phyloP scores from a whole-genome alignment of 2,329 filamentous ascomycete genomes.

The Diaporthe longicolla region DNA sequence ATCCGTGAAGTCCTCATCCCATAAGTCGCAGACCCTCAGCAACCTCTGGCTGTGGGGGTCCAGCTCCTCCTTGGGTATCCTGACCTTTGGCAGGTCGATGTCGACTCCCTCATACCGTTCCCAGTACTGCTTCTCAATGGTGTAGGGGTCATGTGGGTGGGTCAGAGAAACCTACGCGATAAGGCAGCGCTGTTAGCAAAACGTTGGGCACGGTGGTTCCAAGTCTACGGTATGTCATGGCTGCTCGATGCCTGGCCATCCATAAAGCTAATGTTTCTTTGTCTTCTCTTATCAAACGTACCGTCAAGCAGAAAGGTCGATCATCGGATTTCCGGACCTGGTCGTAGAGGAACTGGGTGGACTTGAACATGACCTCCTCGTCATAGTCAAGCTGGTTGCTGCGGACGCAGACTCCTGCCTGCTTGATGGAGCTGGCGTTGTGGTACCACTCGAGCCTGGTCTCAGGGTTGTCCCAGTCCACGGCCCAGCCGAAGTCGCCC shows the following conservation, averaged over 20 bases:
- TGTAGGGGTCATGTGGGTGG: slow-evolving; percentile 95
- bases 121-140: slow-evolving; percentile 95
- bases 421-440: slow-evolving; percentile 93
- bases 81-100: slow-evolving; percentile 84
- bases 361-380: slow-evolving; percentile 94
- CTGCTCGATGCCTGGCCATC: neutral
- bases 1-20: slow-evolving; percentile 85
- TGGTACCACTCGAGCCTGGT: slow-evolving; percentile 94
- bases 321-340: slow-evolving; percentile 83
- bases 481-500: slow-evolving; percentile 93
- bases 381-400: slow-evolving; percentile 98
- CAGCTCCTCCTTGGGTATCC: slow-evolving; percentile 83
- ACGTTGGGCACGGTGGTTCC: slow-evolving; percentile 38
- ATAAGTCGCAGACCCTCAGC: slow-evolving; percentile 88
- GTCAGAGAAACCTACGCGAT: slow-evolving; percentile 80
- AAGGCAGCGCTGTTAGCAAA: slow-evolving; percentile 6
- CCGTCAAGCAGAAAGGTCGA: slow-evolving; percentile 87
- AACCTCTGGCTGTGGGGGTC: slow-evolving; percentile 91
- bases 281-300: slow-evolving; percentile 50
- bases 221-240: slow-evolving; percentile 17
- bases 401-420: slow-evolving; percentile 88
- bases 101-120: slow-evolving; percentile 91
- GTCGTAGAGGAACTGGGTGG: slow-evolving; percentile 90
- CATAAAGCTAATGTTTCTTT: neutral
- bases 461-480: slow-evolving; percentile 94